Evolutionary conservation across 805 yeast genomes (phyloP), one percentile per base, ranked within the genome.

Genomic region (Candida maesae): DNA sequence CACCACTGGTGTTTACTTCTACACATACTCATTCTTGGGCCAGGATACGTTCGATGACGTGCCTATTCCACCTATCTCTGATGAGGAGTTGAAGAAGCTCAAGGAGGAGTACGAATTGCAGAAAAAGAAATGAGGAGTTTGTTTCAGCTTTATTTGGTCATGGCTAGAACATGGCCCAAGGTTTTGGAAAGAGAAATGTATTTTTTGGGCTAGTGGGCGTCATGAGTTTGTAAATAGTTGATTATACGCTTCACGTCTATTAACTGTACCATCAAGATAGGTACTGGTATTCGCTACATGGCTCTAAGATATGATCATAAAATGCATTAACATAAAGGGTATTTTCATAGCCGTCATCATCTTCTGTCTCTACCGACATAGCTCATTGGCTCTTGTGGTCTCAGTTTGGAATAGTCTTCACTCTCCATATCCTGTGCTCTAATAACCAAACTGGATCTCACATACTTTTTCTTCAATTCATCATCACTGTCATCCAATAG

Each of bases 61-160:
- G 52, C 97, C 97, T 30, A 80, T 91, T 51, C 99, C 99, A 35
- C 97, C 98, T 15, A 73, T 91, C 44, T 74, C 82, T 29, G 93
- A 84, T 46, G 80, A 73, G 39, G 93, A 88, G 59, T 70, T 91
- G 57, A 76, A 74, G 37, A 71, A 77, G 61, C 73, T 90, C 67
- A 80, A 76, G 63, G 70, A 74, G 57, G 95, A 87, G 60, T 85
- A 83, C 57, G 84, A 79, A 59, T 73, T 55, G 33, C 60, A 58
- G 37, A 60, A 64, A 41, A 38, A 33, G n/a, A n/a, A n/a, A n/a
- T n/a, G n/a, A n/a, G n/a, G n/a, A n/a, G n/a, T n/a, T n/a, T n/a
- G n/a, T n/a, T n/a, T n/a, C n/a, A n/a, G n/a, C n/a, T n/a, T n/a
- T n/a, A n/a, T n/a, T n/a, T n/a, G n/a, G n/a, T n/a, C n/a, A n/a